phyloP scores from a whole-genome alignment of 345 rosid genomes.

The Isatis tinctoria region DNA sequence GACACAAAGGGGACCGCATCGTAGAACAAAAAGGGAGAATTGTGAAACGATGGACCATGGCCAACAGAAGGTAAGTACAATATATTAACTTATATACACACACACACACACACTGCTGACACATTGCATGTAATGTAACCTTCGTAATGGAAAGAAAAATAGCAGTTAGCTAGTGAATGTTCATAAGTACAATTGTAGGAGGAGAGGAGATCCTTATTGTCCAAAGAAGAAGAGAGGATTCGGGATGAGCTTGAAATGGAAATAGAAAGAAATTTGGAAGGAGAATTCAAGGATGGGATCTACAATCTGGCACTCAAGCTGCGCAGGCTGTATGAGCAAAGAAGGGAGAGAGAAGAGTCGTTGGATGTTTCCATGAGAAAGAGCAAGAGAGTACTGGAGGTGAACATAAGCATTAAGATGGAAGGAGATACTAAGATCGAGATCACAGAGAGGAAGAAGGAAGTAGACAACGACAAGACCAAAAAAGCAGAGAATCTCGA shows the following conservation, averaged over 20 bases:
- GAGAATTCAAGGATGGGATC: constrained; percentile 71
- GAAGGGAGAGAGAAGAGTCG: constrained; percentile 42
- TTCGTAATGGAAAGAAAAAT: not conserved
- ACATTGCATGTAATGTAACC: not conserved
- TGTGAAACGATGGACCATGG: constrained; percentile 25
- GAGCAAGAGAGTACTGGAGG: constrained; percentile 40
- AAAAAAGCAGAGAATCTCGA: constrained; percentile 28
- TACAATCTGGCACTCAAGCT: constrained; percentile 61
- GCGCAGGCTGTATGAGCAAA: constrained; percentile 56
- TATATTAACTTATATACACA: not conserved
- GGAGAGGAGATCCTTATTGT: constrained; percentile 15
- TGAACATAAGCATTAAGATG: constrained; percentile 63
- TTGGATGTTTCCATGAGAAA: constrained; percentile 2
- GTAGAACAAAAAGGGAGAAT: not conserved
- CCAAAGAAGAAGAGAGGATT: constrained; percentile 56
- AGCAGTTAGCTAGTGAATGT: not conserved
- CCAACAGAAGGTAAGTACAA: constrained; percentile 14
- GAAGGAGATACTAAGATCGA: constrained; percentile 67
- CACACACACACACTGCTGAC: not conserved
- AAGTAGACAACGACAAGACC: constrained; percentile 8
- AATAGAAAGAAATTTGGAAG: constrained; percentile 67
- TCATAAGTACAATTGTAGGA: constrained; percentile 14
- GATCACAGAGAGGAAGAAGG: constrained; percentile 55
- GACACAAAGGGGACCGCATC: not conserved
- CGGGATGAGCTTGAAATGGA: constrained; percentile 65